These are phyloP conservation scores for Eimeria zaria DNA, from an alignment of 169 alveolate genomes.

Conservation along the genomic window DNA sequence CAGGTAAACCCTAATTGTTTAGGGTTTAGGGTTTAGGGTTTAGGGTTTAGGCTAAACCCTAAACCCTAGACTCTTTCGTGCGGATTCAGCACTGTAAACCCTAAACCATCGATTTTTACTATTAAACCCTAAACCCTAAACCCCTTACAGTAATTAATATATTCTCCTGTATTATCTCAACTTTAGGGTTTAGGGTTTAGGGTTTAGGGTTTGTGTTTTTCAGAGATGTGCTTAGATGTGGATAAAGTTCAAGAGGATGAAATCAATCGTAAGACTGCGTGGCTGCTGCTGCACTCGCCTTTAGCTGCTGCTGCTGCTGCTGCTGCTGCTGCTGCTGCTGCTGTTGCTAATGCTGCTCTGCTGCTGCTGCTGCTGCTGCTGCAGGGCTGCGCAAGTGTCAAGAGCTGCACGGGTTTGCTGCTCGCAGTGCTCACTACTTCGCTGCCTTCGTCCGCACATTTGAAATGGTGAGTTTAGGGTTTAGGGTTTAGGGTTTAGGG, in stretches of 20 bases:
- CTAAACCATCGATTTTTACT: neutral
- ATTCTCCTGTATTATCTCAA: neutral
- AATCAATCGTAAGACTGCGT: neutral
- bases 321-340: slow-evolving; percentile 19
- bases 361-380: slow-evolving; percentile 33
- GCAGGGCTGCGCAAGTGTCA: slow-evolving; percentile 35
- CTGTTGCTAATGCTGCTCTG: slow-evolving; percentile 11
- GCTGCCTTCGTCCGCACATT: neutral
- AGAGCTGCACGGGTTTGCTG: slow-evolving; percentile 15
- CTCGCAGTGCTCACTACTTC: slow-evolving; percentile 29
- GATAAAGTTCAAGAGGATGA: neutral
- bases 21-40: neutral
- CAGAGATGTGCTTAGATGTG: neutral
- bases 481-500: slow-evolving; percentile 39
- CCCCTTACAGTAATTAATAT: neutral
- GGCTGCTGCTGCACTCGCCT: slow-evolving; percentile 23
- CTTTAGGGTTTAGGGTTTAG: slow-evolving; percentile 36
- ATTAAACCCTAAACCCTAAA: neutral
- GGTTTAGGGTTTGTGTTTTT: slow-evolving; percentile 8
- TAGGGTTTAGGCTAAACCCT: slow-evolving; percentile 9
- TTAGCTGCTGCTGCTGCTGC: neutral
- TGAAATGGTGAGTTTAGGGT: slow-evolving; percentile 2
- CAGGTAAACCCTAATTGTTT: neutral
- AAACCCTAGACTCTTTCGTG: slow-evolving; percentile 26
- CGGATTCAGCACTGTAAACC: too few species aligned